Evolutionary conservation across 306 rosid genomes (phyloP).

Genomic region (Rosa rugosa): DNA sequence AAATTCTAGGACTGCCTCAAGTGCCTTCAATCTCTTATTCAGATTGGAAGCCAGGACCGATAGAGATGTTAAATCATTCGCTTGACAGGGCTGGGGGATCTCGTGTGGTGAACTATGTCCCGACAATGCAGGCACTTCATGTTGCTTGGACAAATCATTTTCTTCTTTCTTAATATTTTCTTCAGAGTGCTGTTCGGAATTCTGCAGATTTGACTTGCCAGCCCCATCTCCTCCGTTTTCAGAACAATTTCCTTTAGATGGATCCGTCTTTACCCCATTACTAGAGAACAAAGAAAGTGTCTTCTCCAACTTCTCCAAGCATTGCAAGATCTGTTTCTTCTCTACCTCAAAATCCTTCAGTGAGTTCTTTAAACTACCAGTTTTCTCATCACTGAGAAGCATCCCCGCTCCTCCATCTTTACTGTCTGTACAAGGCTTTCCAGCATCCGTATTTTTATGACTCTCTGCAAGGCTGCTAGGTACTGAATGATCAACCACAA

Average conservation of each 20-base stretch:
- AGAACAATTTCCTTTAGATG: slow-evolving; percentile 29
- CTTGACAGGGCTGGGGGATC: slow-evolving; percentile 27
- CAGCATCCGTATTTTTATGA: slow-evolving; percentile 27
- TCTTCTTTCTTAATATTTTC: slow-evolving; percentile 29
- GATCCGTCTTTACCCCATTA: slow-evolving; percentile 22
- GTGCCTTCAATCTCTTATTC: slow-evolving; percentile 58
- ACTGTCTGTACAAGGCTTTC: slow-evolving; percentile 30
- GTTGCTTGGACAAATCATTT: slow-evolving; percentile 25
- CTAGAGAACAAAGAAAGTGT: slow-evolving; percentile 48
- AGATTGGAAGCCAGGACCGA: slow-evolving; percentile 37
- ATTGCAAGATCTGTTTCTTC: slow-evolving; percentile 47
- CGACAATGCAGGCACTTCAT: slow-evolving; percentile 33
- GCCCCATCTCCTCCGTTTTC: slow-evolving; percentile 26
- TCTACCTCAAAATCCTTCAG: slow-evolving; percentile 56
- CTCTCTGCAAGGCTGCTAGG: slow-evolving; percentile 29
- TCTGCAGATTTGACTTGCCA: slow-evolving; percentile 10
- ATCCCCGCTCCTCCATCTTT: slow-evolving; percentile 29
- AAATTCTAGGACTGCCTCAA: slow-evolving; percentile 61
- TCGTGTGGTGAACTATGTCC: slow-evolving; percentile 25
- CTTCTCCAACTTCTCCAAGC: slow-evolving; percentile 71
- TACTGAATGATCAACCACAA: slow-evolving; percentile 60
- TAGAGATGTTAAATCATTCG: slow-evolving; percentile 39
- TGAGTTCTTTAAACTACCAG: slow-evolving; percentile 31
- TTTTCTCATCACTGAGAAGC: slow-evolving; percentile 28
- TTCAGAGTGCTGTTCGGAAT: slow-evolving; percentile 22